Evolutionary conservation across 2,329 filamentous ascomycete genomes (phyloP).

Genomic region (Aspergillus vadensis): DNA sequence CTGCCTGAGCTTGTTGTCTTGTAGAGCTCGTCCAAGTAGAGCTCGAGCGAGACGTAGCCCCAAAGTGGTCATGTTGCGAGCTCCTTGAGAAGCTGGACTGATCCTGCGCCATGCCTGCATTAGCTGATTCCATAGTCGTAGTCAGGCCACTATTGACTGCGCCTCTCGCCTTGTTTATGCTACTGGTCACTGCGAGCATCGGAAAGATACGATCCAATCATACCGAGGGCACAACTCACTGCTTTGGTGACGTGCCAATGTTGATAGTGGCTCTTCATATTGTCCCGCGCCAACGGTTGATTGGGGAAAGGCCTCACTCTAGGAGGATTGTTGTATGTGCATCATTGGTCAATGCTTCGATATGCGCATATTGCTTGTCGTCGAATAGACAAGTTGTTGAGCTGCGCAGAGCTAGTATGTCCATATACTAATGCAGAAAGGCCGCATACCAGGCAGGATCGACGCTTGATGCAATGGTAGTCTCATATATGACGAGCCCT

Average conservation of each 20-base stretch:
- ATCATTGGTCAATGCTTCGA: constrained; percentile 32
- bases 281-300: constrained; percentile 28
- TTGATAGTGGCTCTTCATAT: constrained; percentile 37
- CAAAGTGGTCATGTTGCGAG: constrained; percentile 23
- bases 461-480: constrained; percentile 41
- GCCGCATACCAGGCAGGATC: constrained; percentile 47
- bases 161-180: constrained; percentile 37
- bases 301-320: constrained; percentile 43
- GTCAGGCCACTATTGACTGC: constrained; percentile 33
- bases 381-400: constrained; percentile 42
- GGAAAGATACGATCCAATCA: constrained; percentile 40
- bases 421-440: background rate
- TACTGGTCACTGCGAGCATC: constrained; percentile 36
- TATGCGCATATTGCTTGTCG: constrained; percentile 22
- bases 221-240: constrained; percentile 30
- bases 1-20: constrained; percentile 40
- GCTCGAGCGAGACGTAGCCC: constrained; percentile 47
- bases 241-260: constrained; percentile 35
- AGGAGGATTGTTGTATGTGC: constrained; percentile 44
- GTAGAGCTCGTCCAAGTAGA: constrained; percentile 43
- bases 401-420: constrained; percentile 15
- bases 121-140: background rate
- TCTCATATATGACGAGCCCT: constrained; percentile 18
- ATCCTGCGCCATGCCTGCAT: constrained; percentile 27
- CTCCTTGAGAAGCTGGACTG: constrained; percentile 43